phyloP scores from a whole-genome alignment of 352 stramenopile genomes.

The Phytophthora brassicae region DNA sequence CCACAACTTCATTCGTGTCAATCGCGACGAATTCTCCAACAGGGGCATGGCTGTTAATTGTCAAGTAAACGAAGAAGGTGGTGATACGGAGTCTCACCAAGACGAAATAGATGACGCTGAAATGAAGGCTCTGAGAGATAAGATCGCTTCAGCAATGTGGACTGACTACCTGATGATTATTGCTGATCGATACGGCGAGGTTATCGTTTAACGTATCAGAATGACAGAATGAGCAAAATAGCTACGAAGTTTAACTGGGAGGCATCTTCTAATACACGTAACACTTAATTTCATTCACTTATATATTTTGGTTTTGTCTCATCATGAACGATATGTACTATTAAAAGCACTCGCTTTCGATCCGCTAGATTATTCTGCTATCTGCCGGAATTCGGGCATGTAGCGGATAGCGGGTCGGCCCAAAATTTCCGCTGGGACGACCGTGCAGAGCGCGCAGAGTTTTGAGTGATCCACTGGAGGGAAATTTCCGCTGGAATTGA shows the following conservation, averaged over 20 bases:
- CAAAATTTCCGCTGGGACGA: background rate
- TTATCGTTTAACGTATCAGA: too few relatives aligned
- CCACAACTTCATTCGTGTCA: slow-evolving; percentile 8
- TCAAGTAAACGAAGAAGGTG: too few relatives aligned
- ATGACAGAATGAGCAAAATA: too few relatives aligned
- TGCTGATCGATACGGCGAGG: background rate
- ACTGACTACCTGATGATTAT: background rate
- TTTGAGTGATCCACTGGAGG: background rate
- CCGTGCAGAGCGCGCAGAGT: background rate
- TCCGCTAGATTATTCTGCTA: background rate
- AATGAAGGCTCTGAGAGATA: background rate
- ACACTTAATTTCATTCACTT: too few relatives aligned
- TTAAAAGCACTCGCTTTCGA: background rate
- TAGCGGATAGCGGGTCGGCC: background rate
- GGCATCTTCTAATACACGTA: too few relatives aligned
- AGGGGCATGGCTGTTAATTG: too few relatives aligned
- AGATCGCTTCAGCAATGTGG: background rate
- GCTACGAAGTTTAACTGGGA: background rate
- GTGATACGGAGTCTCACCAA: too few relatives aligned
- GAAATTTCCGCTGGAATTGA: background rate
- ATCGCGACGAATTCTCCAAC: slow-evolving; percentile 7
- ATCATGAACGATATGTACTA: background rate
- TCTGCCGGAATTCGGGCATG: background rate
- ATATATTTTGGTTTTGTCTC: too few relatives aligned
- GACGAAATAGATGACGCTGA: too few relatives aligned